A percentile compares a stretch with the other conserved stretches of the same genome.
Evolutionary conservation across 164 flowering plant species (phyloP).

Genomic region (Chloranthus sessilifolius): DNA sequence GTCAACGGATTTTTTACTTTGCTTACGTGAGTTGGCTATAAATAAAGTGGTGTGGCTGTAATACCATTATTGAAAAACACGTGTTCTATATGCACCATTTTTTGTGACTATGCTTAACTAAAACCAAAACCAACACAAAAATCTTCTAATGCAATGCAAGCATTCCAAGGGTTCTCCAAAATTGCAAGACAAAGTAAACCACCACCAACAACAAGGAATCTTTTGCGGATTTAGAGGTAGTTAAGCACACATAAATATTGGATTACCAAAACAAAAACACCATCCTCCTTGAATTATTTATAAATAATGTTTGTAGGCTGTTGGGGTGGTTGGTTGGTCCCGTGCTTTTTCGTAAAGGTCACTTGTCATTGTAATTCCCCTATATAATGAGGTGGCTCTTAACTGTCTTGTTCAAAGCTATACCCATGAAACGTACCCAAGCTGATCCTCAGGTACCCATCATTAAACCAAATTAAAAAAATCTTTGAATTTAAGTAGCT

Average conservation of each 20-base stretch:
- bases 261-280: slow-evolving; percentile 7
- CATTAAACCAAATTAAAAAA: no score
- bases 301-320: not conserved
- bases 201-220: not conserved
- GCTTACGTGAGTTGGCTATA: no score
- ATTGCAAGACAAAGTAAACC: slow-evolving; percentile 18
- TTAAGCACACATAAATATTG: not conserved
- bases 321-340: slow-evolving; percentile 22
- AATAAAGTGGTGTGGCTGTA: no score
- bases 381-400: slow-evolving; percentile 39
- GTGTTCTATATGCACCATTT: no score
- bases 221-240: slow-evolving; percentile 4
- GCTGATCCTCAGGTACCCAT: slow-evolving; percentile 20
- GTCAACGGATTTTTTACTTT: no score
- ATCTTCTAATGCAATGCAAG: slow-evolving; percentile 19
- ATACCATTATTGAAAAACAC: no score
- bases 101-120: no score
- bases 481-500: no score
- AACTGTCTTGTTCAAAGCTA: slow-evolving; percentile 31
- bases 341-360: slow-evolving; percentile 43
- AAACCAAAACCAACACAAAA: slow-evolving; percentile 5
- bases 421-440: slow-evolving; percentile 12
- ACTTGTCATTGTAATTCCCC: slow-evolving; percentile 19
- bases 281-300: not conserved
- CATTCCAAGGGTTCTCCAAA: slow-evolving; percentile 7